Base-by-base conservation (phyloP, 148 eudicot genomes). In the Chenopodium berlandieri region DNA sequence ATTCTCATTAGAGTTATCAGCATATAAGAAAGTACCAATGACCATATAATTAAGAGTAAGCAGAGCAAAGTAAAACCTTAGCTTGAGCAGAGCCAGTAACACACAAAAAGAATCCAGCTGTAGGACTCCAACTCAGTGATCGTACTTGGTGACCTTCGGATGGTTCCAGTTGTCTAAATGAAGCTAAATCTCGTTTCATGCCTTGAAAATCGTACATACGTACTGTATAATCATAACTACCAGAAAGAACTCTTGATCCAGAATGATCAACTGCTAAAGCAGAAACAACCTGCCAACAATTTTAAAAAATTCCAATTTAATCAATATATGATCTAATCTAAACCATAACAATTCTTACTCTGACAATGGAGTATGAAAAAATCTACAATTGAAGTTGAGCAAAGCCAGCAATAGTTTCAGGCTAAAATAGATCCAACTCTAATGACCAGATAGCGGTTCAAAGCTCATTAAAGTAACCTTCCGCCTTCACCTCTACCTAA, bases 111-210 rank as follows among this genome's bases (percentile, higher is more conserved):
- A 90, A 83, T 63, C 94, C 99, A 54, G 99, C 84, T 1, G 95
- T 90, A 58, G 99, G 99, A 79, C 99, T 95, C 97, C 99, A 95
- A 86, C 99, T 93, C 84, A 95, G 76, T 44, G 88, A 86, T 80
- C 99, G 97, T 79, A 95, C 92, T 89, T 95, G 99, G 85, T 95
- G 97, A 25, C 99, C 97, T 92, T 95, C 99, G 78, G n/a, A 95
- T 75, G 99, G 99, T 86, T 95, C 99, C 30, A 95, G 87, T 79
- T 95, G 99, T 86, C 99, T 92, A 79, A 95, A 95, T 60, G 99
- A 93, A 81, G 91, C 87, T 82, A 95, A 86, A 64, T 88, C 94
- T 76, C 97, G 89, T 88, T 94, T 95, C 99, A 95, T 95, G 77
- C 99, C 99, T 92, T 95, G 99, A 79, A 95, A 95, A 81, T 95